Evolutionary conservation across 345 rosid species (phyloP).

Genomic region (Brassica cretica): DNA sequence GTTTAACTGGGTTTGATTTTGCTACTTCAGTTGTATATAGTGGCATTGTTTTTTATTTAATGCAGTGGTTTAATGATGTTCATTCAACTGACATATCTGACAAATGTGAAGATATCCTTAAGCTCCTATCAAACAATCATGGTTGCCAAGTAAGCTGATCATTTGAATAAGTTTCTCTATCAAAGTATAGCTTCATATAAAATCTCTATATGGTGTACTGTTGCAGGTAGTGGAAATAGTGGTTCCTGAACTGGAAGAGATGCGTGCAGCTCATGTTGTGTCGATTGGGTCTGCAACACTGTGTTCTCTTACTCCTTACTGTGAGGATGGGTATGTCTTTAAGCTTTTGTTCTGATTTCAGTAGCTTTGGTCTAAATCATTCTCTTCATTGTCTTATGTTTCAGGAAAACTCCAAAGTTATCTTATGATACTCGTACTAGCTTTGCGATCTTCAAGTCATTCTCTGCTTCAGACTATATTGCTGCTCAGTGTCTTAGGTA

Average conservation of each 20-base stretch:
- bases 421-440: constrained; percentile 67
- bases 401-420: constrained; percentile 61
- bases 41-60: constrained; percentile 1
- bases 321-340: constrained; percentile 64
- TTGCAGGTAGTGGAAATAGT: constrained; percentile 71
- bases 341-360: neutral
- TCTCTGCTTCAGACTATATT: constrained; percentile 75
- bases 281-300: constrained; percentile 65
- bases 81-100: constrained; percentile 68
- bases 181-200: neutral
- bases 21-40: constrained; percentile 10
- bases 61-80: constrained; percentile 95
- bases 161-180: neutral
- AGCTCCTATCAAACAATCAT: constrained; percentile 57
- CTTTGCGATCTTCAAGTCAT: constrained; percentile 69
- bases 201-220: constrained; percentile 8
- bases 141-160: constrained; percentile 68
- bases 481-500: constrained; percentile 81
- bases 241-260: constrained; percentile 80
- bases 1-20: constrained; percentile 22
- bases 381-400: constrained; percentile 19
- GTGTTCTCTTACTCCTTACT: constrained; percentile 52
- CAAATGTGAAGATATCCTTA: constrained; percentile 70
- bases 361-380: constrained; percentile 19
- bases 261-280: constrained; percentile 76